Evolutionary conservation across 1,284 basidiomycete genomes (phyloP), one percentile per base, ranked within the genome.

Genomic region (Trichosporon faecale): DNA sequence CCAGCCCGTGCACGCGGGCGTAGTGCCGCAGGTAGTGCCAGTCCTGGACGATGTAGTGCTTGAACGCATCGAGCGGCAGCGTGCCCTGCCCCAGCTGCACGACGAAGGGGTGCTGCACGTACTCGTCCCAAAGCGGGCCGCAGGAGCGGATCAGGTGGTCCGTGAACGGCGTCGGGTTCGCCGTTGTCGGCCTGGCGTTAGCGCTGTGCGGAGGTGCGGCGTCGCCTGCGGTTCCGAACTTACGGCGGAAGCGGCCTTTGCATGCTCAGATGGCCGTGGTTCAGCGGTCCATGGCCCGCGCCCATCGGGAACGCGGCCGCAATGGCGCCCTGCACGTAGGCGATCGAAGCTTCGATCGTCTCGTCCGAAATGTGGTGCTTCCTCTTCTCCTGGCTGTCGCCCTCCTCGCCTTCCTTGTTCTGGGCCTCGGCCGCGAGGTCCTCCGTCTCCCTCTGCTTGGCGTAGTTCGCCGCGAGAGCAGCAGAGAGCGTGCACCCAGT

Each of bases 401-500:
- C 18, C 9, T 29, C 18, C 9, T 29, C 35, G 21, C 7, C 29
- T 3, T 21, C 29, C 25, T 46, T 7, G 14, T 16, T 9, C 40
- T 44, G 11, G 6, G 40, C 37, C 37, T 9, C 31, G 9, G 31
- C 31, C 31, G 3, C 35, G 35, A 37, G 35, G 14, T 37, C 23
- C 9, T 16, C 16, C 14, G 11, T 23, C 33, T 8, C 52, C 6
- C 57, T 33, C 33, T 70, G 55, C n/a, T 60, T 37, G 33, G 75
- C 78, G 44, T 75, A 70, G 14, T 72, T 52, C 66, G 89, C 90
- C 1, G 91, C 90, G 16, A 97, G 86, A 0, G 94, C 93, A 0
- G 94, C 90, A 49, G 90, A 91, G 9, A 98, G 86, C 0, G 95
- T 98, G 80, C 95, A 98, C 1, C 95, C 95, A 0, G 95, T 98